These are phyloP conservation scores for Aspergillus fischeri DNA, from an alignment of 2,329 filamentous ascomycete genomes.

Conservation along the genomic window DNA sequence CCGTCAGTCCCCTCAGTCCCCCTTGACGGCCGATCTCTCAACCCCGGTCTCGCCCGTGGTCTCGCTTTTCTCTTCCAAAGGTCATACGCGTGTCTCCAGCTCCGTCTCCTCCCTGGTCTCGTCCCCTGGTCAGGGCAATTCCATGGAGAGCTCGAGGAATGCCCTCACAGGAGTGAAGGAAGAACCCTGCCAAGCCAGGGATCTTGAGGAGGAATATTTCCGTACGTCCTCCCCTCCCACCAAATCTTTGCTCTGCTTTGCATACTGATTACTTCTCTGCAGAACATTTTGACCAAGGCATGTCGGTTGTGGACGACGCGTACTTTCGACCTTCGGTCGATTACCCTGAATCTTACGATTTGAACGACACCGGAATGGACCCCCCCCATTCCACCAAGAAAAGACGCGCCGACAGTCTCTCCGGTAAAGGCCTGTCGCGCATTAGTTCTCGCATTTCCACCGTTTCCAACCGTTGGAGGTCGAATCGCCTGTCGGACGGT, in stretches of 20 bases:
- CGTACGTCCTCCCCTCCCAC: slow-evolving; percentile 55
- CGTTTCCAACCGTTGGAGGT: slow-evolving; percentile 52
- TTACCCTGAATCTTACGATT: slow-evolving; percentile 39
- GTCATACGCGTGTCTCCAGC: slow-evolving; percentile 50
- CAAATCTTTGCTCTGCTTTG: slow-evolving; percentile 5
- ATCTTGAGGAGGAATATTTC: slow-evolving; percentile 60
- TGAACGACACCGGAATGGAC: slow-evolving; percentile 61
- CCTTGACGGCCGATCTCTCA: slow-evolving; percentile 31
- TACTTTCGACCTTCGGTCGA: slow-evolving; percentile 26
- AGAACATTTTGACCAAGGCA: slow-evolving; percentile 36
- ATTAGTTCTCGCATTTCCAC: slow-evolving; percentile 68
- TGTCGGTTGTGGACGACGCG: slow-evolving; percentile 27
- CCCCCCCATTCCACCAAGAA: slow-evolving; percentile 52
- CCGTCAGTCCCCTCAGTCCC: slow-evolving; percentile 26
- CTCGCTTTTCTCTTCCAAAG: slow-evolving; percentile 38
- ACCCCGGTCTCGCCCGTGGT: slow-evolving; percentile 37
- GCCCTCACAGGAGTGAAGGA: slow-evolving; percentile 79
- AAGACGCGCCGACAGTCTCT: slow-evolving; percentile 49
- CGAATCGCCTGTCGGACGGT: slow-evolving; percentile 34
- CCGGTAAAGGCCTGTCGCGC: slow-evolving; percentile 56
- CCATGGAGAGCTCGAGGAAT: slow-evolving; percentile 55
- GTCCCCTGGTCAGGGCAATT: slow-evolving; percentile 51
- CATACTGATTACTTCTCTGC: slow-evolving; percentile 9
- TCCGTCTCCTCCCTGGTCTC: slow-evolving; percentile 71
- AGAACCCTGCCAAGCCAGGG: slow-evolving; percentile 61